Conservation (phyloP, 1,284 basidiomycete genomes). For the Malassezia pachydermatis region DNA sequence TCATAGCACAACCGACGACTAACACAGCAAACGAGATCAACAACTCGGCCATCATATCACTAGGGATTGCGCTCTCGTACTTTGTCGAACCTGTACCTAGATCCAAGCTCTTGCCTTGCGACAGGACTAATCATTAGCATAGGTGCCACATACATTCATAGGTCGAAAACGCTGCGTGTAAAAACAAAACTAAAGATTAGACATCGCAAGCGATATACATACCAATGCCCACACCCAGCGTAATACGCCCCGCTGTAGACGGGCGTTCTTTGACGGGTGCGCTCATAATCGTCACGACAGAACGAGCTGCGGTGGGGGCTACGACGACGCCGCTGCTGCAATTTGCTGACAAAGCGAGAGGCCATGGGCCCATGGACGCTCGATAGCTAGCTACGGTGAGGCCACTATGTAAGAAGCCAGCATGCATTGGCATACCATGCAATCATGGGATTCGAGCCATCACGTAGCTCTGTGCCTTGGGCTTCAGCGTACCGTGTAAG, state of each 20-base stretch:
- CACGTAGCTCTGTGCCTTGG: slow-evolving; percentile 58
- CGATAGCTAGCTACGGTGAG: too few relatives aligned
- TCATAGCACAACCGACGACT: slow-evolving; percentile 15
- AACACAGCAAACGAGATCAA: slow-evolving; percentile 17
- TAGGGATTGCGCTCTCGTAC: slow-evolving; percentile 11
- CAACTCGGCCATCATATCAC: slow-evolving; percentile 11
- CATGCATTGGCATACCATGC: slow-evolving; percentile 83
- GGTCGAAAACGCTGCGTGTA: slow-evolving; percentile 20
- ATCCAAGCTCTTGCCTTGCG: slow-evolving; percentile 18
- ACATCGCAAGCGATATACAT: too few relatives aligned
- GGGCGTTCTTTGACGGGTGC: slow-evolving; percentile 2
- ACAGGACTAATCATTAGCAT: slow-evolving; percentile 8
- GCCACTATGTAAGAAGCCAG: slow-evolving; percentile 40
- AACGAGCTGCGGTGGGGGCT: too few relatives aligned
- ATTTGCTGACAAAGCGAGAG: too few relatives aligned
- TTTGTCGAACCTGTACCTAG: slow-evolving; percentile 10
- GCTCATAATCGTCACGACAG: too few relatives aligned
- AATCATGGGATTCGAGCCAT: slow-evolving; percentile 75
- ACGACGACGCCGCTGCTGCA: too few relatives aligned
- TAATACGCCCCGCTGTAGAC: slow-evolving; percentile 1
- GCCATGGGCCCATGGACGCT: too few relatives aligned
- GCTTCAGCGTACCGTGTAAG: slow-evolving; percentile 69
- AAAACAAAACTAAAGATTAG: slow-evolving; percentile 17
- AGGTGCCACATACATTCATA: slow-evolving; percentile 16
- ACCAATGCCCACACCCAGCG: slow-evolving; percentile 7